phyloP scores from a whole-genome alignment of 768 basidiomycete genomes.

The Tulasnella sp. region DNA sequence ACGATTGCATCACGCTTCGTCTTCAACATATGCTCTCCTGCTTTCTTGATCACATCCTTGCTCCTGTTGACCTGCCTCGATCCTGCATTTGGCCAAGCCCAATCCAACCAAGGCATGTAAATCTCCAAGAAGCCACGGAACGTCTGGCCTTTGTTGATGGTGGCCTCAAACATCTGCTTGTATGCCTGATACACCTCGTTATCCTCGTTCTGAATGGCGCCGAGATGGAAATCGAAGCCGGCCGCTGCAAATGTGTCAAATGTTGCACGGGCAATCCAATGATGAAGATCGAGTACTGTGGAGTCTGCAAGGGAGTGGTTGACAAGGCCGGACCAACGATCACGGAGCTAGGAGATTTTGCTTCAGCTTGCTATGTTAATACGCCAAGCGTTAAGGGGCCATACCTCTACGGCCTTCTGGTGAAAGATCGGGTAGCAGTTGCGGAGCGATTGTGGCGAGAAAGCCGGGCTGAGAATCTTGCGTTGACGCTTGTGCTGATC shows the following conservation, averaged over 20 bases:
- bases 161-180: conserved; percentile 51
- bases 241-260: conserved; percentile 71
- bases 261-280: conserved; percentile 56
- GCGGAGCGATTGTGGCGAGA: conserved; percentile 40
- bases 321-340: conserved; percentile 32
- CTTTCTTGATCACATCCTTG: conserved; percentile 50
- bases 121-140: conserved; percentile 40
- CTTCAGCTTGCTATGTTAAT: too few relatives aligned
- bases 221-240: conserved; percentile 66
- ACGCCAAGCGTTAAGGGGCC: too few relatives aligned
- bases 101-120: conserved; percentile 47
- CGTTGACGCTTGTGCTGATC: conserved; percentile 60
- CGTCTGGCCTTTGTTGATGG: conserved; percentile 32
- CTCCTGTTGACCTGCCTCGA: conserved; percentile 43
- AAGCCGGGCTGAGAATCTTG: conserved; percentile 43
- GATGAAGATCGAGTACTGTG: conserved; percentile 43
- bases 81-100: conserved; percentile 46
- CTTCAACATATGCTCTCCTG: conserved; percentile 65
- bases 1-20: conserved; percentile 66
- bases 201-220: conserved; percentile 66
- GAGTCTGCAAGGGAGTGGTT: conserved; percentile 8
- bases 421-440: conserved; percentile 47
- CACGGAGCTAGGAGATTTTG: conserved; percentile 35
- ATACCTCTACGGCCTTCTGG: conserved; percentile 44
- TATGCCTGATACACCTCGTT: conserved; percentile 72